Base-by-base conservation (phyloP, 192 early-diverging fungal genomes). In the Coemansia aciculifera region DNA sequence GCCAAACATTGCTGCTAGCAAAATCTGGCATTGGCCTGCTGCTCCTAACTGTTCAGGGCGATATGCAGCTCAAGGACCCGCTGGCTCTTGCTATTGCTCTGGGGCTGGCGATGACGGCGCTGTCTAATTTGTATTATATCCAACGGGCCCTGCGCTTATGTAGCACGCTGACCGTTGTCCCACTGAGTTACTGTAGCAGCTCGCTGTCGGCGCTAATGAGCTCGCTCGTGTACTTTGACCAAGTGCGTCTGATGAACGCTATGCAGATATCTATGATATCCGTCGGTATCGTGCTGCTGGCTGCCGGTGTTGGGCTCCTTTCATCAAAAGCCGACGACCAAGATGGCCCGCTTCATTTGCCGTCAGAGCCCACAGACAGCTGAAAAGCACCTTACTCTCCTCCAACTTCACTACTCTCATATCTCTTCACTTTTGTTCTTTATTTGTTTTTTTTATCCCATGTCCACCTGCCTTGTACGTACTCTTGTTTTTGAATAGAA, bases 211-310 rank as follows among this genome's bases (percentile, higher is more conserved):
- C 89, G 15, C 83, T 93, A 43, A 83, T 91, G 60, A 93, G 90
- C 71, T 90, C 90, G 24, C 75, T 93, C n/a, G 89, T 93, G 7
- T 93, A 93, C 62, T 93, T 89, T 71, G 78, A 90, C 70, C 91
- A 93, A 78, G 75, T 90, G 77, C 76, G 75, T 1, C 79, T 87
- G 27, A 74, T 93, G 36, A 69, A 65, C 31, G 77, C 87, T 68
- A 79, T 79, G 63, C 89, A 90, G 68, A 71, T 91, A 39, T 62
- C 87, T 5, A 75, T 90, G 66, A 89, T 93, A 49, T 86, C 88
- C 32, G 64, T 88, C 13, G 91, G 91, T 31, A 86, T 90, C 29
- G 78, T 83, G 12, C 73, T 90, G 52, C 86, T 90, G 17, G 79
- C 87, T 10, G 60, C 76, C 13, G 91, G 91, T 7, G 91, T 93